Conservation (phyloP, 306 rosid species). For the Prosopis cineraria region DNA sequence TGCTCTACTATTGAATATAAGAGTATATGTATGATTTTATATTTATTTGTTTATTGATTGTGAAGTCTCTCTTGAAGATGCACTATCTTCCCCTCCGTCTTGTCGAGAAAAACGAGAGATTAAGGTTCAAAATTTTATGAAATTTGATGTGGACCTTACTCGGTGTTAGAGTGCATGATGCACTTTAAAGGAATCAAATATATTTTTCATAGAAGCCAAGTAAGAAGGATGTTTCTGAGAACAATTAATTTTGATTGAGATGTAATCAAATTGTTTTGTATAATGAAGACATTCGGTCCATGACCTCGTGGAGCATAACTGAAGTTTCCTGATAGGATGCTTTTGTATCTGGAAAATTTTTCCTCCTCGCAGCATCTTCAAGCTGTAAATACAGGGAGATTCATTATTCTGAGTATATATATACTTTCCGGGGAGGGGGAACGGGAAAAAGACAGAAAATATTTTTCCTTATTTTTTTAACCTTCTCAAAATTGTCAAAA, state of each 20-base stretch:
- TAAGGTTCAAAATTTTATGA: too few relatives aligned
- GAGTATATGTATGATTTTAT: conserved; percentile 9
- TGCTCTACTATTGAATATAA: not conserved
- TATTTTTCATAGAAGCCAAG: not conserved
- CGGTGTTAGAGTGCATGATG: not conserved
- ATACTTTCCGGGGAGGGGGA: too few relatives aligned
- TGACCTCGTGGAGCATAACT: conserved; percentile 77
- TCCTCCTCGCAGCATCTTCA: conserved; percentile 70
- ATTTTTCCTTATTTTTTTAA: not conserved
- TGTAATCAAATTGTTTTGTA: conserved; percentile 25
- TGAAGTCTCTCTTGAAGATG: not conserved
- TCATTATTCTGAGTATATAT: too few relatives aligned
- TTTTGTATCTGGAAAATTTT: conserved; percentile 17
- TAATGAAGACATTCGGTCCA: conserved; percentile 62
- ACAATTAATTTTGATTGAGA: not conserved
- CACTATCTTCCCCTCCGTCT: too few relatives aligned
- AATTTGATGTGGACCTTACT: too few relatives aligned
- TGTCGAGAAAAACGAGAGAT: not conserved
- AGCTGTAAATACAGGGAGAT: conserved; percentile 53
- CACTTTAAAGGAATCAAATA: not conserved
- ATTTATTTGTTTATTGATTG: not conserved
- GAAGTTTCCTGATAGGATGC: conserved; percentile 66
- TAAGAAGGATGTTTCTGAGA: conserved; percentile 4
- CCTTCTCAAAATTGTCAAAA: conserved; percentile 88
- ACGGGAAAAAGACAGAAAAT: not conserved